A percentile compares a stretch with the other conserved stretches of the same genome.
These are phyloP conservation scores for Sugiyamaella lignohabitans DNA, from an alignment of 805 yeast genomes.

Conservation along the genomic window DNA sequence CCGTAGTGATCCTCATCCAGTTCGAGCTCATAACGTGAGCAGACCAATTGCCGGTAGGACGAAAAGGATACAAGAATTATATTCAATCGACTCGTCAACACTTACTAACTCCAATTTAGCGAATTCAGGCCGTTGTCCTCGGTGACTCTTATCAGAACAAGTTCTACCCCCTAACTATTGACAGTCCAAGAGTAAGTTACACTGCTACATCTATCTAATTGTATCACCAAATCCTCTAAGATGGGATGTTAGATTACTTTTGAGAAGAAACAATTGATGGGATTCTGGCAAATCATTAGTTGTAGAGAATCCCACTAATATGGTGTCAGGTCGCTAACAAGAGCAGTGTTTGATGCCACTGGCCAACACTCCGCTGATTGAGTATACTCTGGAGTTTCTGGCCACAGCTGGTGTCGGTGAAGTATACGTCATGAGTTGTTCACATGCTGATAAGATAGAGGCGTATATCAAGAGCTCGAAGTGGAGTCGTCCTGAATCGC, in stretches of 20 bases:
- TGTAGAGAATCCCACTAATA: background rate
- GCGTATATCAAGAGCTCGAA: slow-evolving; percentile 56
- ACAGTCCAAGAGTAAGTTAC: slow-evolving; percentile 61
- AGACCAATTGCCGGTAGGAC: background rate
- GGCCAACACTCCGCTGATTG: slow-evolving; percentile 89
- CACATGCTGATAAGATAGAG: slow-evolving; percentile 86
- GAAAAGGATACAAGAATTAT: too few species aligned
- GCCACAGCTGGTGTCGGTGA: slow-evolving; percentile 88
- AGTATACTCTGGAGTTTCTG: slow-evolving; percentile 88
- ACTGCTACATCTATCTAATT: too few species aligned
- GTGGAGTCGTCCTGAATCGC: slow-evolving; percentile 49
- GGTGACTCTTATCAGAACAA: slow-evolving; percentile 91
- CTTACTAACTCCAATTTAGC: background rate
- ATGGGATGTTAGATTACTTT: too few species aligned
- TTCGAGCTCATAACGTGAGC: too few species aligned
- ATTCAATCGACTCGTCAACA: too few species aligned
- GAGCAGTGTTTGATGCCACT: slow-evolving; percentile 75
- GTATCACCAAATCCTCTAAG: too few species aligned
- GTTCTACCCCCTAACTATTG: slow-evolving; percentile 85
- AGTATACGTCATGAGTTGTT: slow-evolving; percentile 81
- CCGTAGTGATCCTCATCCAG: background rate
- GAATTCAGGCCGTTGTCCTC: slow-evolving; percentile 88
- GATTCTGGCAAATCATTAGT: background rate
- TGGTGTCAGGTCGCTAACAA: too few species aligned
- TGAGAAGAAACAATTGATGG: too few species aligned